phyloP scores from a whole-genome alignment of 2,329 filamentous ascomycete genomes.

The Fusarium sp. region DNA sequence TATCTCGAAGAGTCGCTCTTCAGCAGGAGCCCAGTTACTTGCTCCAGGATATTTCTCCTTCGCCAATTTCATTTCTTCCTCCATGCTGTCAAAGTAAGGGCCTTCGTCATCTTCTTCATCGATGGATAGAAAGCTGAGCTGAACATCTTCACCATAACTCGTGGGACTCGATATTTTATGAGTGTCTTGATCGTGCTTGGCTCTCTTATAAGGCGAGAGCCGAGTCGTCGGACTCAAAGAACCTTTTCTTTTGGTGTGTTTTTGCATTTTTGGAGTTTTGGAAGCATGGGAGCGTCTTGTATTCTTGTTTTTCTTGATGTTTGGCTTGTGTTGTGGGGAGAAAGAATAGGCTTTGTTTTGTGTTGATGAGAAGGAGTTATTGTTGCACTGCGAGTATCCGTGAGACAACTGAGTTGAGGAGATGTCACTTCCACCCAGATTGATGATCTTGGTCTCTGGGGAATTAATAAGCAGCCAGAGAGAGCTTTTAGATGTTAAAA shows the following conservation, averaged over 20 bases:
- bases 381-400: conserved; percentile 26
- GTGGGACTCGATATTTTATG: conserved; percentile 22
- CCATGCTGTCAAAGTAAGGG: conserved; percentile 11
- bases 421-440: conserved; percentile 3
- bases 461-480: neutral
- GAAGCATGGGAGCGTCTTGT: neutral
- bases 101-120: conserved; percentile 27
- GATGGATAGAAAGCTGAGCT: conserved; percentile 5
- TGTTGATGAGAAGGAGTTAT: conserved; percentile 13
- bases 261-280: conserved; percentile 17
- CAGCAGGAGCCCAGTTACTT: conserved; percentile 64
- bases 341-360: conserved; percentile 7
- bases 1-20: conserved; percentile 59
- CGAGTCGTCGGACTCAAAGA: conserved; percentile 20
- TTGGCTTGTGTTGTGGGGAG: neutral
- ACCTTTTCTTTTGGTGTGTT: conserved; percentile 4
- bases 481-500: rapidly evolving
- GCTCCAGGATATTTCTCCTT: conserved; percentile 58
- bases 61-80: conserved; percentile 59
- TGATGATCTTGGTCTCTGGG: neutral
- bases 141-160: conserved; percentile 6
- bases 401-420: neutral
- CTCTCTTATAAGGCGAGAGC: conserved; percentile 3
- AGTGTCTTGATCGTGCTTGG: conserved; percentile 8
- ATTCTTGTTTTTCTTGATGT: neutral